These are phyloP conservation scores for Spathaspora boniae DNA, from an alignment of 805 yeast species.

Conservation along the genomic window DNA sequence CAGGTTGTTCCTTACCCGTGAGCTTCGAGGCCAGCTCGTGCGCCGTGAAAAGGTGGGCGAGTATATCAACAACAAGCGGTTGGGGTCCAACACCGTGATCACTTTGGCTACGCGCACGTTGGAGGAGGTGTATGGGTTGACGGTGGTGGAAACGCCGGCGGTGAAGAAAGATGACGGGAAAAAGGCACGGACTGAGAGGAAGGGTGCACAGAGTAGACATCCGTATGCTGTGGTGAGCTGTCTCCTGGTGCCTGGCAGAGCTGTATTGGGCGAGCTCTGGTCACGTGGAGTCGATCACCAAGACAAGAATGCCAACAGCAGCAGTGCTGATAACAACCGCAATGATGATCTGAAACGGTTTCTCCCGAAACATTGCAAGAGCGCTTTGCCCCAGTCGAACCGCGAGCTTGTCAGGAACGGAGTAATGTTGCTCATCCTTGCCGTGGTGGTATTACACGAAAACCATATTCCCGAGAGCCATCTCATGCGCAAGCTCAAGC, in stretches of 20 bases:
- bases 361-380: slow-evolving; percentile 18
- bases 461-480: slow-evolving; percentile 28
- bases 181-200: slow-evolving; percentile 6
- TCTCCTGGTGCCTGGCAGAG: slow-evolving; percentile 17
- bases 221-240: slow-evolving; percentile 20
- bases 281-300: too few species aligned
- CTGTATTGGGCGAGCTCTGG: slow-evolving; percentile 26
- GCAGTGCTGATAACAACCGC: slow-evolving; percentile 5
- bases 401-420: slow-evolving; percentile 30
- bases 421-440: slow-evolving; percentile 23
- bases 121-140: slow-evolving; percentile 25
- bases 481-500: slow-evolving; percentile 17
- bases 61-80: slow-evolving; percentile 9
- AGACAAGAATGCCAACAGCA: slow-evolving; percentile 9
- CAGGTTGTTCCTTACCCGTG: slow-evolving; percentile 19
- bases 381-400: slow-evolving; percentile 19
- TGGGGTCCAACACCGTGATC: slow-evolving; percentile 16
- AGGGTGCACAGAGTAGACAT: slow-evolving; percentile 3
- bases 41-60: slow-evolving; percentile 21
- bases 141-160: slow-evolving; percentile 17
- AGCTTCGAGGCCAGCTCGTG: slow-evolving; percentile 19
- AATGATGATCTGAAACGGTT: slow-evolving; percentile 17
- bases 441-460: slow-evolving; percentile 28
- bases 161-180: slow-evolving; percentile 5
- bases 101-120: slow-evolving; percentile 15